phyloP scores from a whole-genome alignment of 2,329 filamentous ascomycete genomes.

The Alternaria arborescens region DNA sequence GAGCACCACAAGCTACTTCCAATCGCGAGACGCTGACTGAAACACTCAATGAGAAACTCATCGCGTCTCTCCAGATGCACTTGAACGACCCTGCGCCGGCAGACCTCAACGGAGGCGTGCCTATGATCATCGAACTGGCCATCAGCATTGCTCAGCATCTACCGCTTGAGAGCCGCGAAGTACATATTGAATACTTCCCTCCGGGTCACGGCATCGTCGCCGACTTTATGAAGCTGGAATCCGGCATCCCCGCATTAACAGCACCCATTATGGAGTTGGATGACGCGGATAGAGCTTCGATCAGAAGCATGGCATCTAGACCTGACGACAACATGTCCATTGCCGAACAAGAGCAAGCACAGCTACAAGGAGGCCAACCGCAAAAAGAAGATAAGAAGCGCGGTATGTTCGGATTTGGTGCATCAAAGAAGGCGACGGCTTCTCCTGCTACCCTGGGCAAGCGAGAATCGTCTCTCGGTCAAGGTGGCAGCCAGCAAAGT shows the following conservation, averaged over 20 bases:
- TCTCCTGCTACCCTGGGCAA: constrained; percentile 48
- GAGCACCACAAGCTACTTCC: constrained; percentile 69
- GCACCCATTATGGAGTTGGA: constrained; percentile 54
- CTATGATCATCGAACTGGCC: constrained; percentile 92
- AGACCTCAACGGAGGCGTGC: constrained; percentile 85
- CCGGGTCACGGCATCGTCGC: constrained; percentile 76
- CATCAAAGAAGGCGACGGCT: constrained; percentile 48
- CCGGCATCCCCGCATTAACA: constrained; percentile 58
- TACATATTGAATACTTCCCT: constrained; percentile 83
- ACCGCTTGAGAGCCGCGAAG: constrained; percentile 89
- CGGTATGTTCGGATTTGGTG: constrained; percentile 56
- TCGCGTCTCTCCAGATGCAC: constrained; percentile 75
- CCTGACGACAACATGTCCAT: constrained; percentile 40
- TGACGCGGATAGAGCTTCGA: constrained; percentile 52
- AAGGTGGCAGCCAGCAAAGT: constrained; percentile 49
- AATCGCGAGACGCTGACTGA: constrained; percentile 68
- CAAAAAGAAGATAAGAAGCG: constrained; percentile 48
- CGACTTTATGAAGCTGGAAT: constrained; percentile 85
- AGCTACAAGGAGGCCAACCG: constrained; percentile 41
- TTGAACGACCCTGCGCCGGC: constrained; percentile 78
- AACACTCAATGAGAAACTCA: constrained; percentile 71
- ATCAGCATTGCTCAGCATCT: constrained; percentile 86
- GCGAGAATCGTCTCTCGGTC: constrained; percentile 50
- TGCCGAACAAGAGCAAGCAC: constrained; percentile 44
- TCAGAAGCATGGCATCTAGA: constrained; percentile 46